These are phyloP conservation scores for Phyllosticta citriasiana DNA, from an alignment of 2,329 filamentous ascomycete species.

Conservation along the genomic window DNA sequence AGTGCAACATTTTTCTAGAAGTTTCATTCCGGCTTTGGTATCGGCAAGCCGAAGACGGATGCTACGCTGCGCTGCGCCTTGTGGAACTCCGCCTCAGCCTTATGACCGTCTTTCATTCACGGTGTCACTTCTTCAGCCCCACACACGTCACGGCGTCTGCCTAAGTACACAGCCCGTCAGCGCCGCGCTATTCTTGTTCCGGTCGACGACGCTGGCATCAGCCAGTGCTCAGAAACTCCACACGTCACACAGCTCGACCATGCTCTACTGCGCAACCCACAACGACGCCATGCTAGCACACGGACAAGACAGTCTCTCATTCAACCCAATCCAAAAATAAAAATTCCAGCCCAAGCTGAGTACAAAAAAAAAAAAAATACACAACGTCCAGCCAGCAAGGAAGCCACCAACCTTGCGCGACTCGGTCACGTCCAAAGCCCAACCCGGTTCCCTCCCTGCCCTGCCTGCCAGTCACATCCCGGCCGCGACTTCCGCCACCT, in stretches of 20 bases:
- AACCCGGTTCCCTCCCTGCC: background rate
- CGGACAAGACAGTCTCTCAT: background rate
- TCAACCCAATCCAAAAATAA: background rate
- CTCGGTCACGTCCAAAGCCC: background rate
- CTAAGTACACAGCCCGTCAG: background rate
- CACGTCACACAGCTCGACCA: background rate
- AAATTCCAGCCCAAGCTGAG: background rate
- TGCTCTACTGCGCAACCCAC: background rate
- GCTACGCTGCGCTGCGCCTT: background rate
- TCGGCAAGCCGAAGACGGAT: background rate
- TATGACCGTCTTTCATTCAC: background rate
- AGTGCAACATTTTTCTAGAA: conserved; percentile 18
- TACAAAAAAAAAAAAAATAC: background rate
- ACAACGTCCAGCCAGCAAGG: background rate
- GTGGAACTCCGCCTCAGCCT: background rate
- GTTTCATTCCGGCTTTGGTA: background rate
- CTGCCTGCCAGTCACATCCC: background rate
- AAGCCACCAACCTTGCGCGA: background rate
- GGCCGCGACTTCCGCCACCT: background rate
- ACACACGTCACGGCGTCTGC: background rate
- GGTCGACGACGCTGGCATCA: background rate
- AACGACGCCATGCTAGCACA: background rate
- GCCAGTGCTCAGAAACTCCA: background rate
- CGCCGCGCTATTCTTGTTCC: background rate
- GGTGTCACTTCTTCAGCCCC: background rate